These are phyloP conservation scores for Arabis hirsuta DNA, from an alignment of 345 rosid species.

Conservation along the genomic window DNA sequence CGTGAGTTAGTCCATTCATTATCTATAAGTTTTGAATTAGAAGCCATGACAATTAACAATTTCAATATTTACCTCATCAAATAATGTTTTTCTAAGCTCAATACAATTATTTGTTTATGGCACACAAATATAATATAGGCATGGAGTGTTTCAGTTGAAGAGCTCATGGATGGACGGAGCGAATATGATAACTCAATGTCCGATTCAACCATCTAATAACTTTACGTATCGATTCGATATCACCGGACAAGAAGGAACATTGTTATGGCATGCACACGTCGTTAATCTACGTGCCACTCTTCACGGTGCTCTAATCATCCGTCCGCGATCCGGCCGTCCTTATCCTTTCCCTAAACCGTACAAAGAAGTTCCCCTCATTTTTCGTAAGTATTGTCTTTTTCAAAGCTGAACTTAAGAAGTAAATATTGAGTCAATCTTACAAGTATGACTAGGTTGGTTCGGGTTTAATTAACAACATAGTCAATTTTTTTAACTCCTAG, in stretches of 20 bases:
- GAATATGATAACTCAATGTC: constrained; percentile 49
- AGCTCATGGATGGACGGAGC: constrained; percentile 55
- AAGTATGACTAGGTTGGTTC: no score
- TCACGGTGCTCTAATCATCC: constrained; percentile 54
- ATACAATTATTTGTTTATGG: background rate
- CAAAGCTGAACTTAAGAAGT: no score
- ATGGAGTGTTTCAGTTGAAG: constrained; percentile 47
- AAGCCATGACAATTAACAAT: no score
- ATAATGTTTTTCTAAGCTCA: background rate
- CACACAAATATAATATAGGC: constrained; percentile 38
- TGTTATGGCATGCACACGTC: constrained; percentile 54
- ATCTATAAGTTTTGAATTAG: no score
- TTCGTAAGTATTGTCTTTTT: constrained; percentile 18
- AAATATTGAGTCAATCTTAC: no score
- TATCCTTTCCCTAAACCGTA: constrained; percentile 43
- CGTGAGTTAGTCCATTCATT: background rate
- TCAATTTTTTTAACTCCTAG: no score
- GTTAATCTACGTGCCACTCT: constrained; percentile 50
- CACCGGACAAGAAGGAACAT: constrained; percentile 51
- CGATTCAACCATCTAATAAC: constrained; percentile 44
- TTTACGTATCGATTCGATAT: constrained; percentile 49
- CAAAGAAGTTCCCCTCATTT: constrained; percentile 40
- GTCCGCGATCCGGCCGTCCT: constrained; percentile 39
- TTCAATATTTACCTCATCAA: background rate
- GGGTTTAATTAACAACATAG: no score